Evolutionary conservation across 2,329 filamentous ascomycete species (phyloP).

Genomic region (Thielaviopsis populi): DNA sequence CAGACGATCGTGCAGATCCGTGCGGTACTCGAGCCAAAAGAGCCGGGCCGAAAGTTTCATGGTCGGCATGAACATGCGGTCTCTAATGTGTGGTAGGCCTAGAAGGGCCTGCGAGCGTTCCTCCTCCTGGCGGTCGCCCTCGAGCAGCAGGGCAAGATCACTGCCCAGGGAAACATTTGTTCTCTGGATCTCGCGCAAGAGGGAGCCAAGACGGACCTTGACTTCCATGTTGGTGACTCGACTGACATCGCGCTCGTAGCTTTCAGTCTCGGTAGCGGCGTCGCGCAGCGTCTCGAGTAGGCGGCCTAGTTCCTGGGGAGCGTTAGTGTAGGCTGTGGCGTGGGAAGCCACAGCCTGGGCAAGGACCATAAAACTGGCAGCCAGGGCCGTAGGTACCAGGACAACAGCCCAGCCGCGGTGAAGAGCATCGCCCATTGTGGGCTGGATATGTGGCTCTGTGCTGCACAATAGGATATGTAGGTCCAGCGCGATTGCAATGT

Average conservation of each 20-base stretch:
- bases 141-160: constrained; percentile 33
- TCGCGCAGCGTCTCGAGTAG: constrained; percentile 47
- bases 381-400: constrained; percentile 42
- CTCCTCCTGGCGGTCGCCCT: constrained; percentile 28
- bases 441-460: background rate
- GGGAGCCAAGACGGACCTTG: constrained; percentile 41
- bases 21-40: constrained; percentile 42
- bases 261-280: constrained; percentile 49
- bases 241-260: constrained; percentile 44
- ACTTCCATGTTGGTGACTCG: constrained; percentile 45
- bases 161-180: constrained; percentile 29
- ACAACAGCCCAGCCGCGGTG: constrained; percentile 42
- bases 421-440: constrained; percentile 35
- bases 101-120: constrained; percentile 17
- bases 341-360: constrained; percentile 38
- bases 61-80: constrained; percentile 20
- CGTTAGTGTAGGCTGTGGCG: constrained; percentile 40
- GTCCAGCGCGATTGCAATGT: background rate
- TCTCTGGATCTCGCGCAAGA: constrained; percentile 48
- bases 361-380: constrained; percentile 40
- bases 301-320: constrained; percentile 41
- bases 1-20: constrained; percentile 40
- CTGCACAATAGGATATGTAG: background rate
- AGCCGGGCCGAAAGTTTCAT: constrained; percentile 36
- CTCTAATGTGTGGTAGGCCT: constrained; percentile 13